Evolutionary conservation across 1,139 yeast species (phyloP).

Genomic region (Zygotorulaspora mrakii): DNA sequence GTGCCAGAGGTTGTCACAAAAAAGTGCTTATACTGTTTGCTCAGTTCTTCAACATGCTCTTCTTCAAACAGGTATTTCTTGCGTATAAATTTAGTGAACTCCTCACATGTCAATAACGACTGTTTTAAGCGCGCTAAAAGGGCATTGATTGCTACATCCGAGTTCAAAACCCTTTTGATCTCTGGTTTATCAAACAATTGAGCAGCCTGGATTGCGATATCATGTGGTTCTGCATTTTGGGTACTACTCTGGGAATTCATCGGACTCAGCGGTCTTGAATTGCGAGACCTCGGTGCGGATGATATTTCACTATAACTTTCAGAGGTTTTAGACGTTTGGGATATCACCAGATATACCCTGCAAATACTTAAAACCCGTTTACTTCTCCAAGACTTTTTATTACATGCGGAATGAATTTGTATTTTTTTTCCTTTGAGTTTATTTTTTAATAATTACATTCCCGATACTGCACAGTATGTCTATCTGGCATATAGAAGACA

Average conservation of each 20-base stretch:
- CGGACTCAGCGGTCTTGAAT: background rate
- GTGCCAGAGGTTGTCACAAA: constrained; percentile 32
- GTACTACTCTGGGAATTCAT: no score
- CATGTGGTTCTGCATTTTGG: no score
- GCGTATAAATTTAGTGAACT: constrained; percentile 71
- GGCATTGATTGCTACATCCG: constrained; percentile 62
- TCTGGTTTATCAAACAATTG: constrained; percentile 45
- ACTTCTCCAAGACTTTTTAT: background rate
- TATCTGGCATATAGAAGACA: no score
- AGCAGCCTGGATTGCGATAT: constrained; percentile 2
- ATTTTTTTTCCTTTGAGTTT: background rate
- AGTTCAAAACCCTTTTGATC: constrained; percentile 47
- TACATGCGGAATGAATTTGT: background rate
- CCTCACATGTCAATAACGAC: constrained; percentile 77
- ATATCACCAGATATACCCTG: background rate
- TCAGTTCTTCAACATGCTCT: constrained; percentile 69
- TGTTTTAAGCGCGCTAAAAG: constrained; percentile 72
- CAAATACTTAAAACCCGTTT: background rate
- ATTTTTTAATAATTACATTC: background rate
- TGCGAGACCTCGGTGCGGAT: background rate
- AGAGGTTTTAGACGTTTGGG: background rate
- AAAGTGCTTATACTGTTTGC: constrained; percentile 54
- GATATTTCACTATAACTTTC: background rate
- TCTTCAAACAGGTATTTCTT: constrained; percentile 77
- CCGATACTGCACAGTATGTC: background rate